These are phyloP conservation scores for Diaporthe longicolla DNA, from an alignment of 2,329 filamentous ascomycete species.

Conservation along the genomic window DNA sequence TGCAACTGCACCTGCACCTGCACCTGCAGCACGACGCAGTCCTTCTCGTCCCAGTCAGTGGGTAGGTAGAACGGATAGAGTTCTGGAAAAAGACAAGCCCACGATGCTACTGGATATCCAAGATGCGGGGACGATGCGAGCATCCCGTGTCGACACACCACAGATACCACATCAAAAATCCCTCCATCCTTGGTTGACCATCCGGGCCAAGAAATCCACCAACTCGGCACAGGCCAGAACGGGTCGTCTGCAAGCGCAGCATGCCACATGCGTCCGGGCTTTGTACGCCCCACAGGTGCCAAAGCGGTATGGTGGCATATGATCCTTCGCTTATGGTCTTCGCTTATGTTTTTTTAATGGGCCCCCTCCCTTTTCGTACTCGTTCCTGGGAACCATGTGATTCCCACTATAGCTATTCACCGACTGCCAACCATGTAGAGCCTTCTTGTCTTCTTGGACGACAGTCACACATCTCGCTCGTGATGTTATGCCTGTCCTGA, in stretches of 20 bases:
- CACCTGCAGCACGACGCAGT: not conserved
- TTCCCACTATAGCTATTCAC: not conserved
- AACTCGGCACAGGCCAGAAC: not conserved
- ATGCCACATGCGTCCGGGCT: not conserved
- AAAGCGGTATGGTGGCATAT: slow-evolving; percentile 25
- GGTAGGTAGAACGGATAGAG: not conserved
- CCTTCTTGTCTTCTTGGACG: too few species aligned
- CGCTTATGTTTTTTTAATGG: slow-evolving; percentile 19
- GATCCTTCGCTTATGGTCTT: slow-evolving; percentile 13
- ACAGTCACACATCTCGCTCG: not conserved
- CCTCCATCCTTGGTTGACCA: not conserved
- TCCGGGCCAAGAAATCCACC: slow-evolving; percentile 14
- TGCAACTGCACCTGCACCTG: not conserved
- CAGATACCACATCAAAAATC: not conserved
- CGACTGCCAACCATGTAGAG: not conserved
- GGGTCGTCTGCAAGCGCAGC: not conserved
- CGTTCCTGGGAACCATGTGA: slow-evolving; percentile 8
- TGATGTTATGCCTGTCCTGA: not conserved
- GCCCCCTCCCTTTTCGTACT: slow-evolving; percentile 4
- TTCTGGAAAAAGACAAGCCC: not conserved
- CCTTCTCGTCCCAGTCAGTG: not conserved
- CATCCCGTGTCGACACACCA: not conserved
- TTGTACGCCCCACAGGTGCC: slow-evolving; percentile 1
- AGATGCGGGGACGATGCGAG: not conserved
- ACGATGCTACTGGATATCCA: not conserved